phyloP scores from a whole-genome alignment of 2,329 filamentous ascomycete species.

The Trichoderma simmonsii region DNA sequence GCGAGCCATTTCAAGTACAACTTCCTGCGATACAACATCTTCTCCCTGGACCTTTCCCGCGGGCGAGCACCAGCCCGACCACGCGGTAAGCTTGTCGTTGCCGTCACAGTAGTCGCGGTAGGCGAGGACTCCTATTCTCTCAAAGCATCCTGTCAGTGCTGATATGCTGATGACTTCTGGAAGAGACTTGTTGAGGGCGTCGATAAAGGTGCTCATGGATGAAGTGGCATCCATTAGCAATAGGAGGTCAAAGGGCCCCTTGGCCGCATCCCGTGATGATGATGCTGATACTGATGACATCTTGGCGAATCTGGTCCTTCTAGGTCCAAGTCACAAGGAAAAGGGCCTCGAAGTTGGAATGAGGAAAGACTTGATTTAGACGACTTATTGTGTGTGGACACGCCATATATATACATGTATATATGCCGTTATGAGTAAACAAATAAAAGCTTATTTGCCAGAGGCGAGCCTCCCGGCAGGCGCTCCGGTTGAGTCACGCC shows the following conservation, averaged over 20 bases:
- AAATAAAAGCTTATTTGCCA: not conserved
- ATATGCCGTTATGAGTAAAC: not conserved
- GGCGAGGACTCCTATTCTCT: constrained; percentile 47
- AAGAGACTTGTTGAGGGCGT: constrained; percentile 43
- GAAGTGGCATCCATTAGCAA: constrained; percentile 46
- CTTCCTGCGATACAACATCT: constrained; percentile 29
- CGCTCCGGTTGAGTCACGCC: constrained; percentile 8
- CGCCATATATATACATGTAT: not conserved
- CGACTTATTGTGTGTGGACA: not conserved
- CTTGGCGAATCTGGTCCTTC: not conserved
- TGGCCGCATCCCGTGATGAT: constrained; percentile 16
- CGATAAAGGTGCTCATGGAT: constrained; percentile 44
- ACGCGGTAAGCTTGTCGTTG: constrained; percentile 35
- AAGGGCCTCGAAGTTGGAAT: not conserved
- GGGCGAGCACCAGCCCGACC: constrained; percentile 47
- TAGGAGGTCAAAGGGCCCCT: constrained; percentile 41
- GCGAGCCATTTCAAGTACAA: constrained; percentile 36
- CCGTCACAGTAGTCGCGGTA: constrained; percentile 47
- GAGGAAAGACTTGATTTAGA: not conserved
- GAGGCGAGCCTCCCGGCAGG: not conserved
- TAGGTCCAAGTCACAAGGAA: not conserved
- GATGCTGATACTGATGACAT: constrained; percentile 22
- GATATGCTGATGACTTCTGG: constrained; percentile 51
- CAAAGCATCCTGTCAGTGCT: constrained; percentile 47
- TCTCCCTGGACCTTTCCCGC: constrained; percentile 19